Base-by-base conservation (phyloP, 2,329 filamentous ascomycete species). In the Diplodia seriata region DNA sequence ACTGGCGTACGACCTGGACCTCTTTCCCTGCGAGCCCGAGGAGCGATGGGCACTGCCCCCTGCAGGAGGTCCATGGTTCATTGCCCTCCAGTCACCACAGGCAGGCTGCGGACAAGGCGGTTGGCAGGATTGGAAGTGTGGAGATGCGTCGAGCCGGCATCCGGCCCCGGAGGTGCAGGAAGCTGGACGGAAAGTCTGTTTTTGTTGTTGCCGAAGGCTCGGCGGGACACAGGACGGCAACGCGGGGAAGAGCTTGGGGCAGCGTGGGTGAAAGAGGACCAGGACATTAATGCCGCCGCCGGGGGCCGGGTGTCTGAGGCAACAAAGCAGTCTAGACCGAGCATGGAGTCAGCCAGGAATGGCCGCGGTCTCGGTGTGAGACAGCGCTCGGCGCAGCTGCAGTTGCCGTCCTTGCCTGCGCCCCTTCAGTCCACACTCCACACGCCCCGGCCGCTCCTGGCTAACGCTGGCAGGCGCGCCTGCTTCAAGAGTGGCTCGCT, bases 301-400 rank as follows among this genome's bases (percentile, higher is more conserved):
- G 47, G 18, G 20, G 59, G n/a, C 15, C 26, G 59, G 29, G 59
- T 51, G 59, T 63, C 29, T 53, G 59, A 31, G 59, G 59, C 43
- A 63, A 63, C 47, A 63, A 51, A 63, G 47, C 59, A 63, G 47
- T 51, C 59, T 63, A 63, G 59, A 18, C 59, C 29, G n/a, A 11
- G 43, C 43, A 36, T 62, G 57, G 36, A 43, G 43, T 51, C 43
- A 51, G 31, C 11, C 40, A 9, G 29, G 38, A 31, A 62, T 31
- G 43, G 12, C 26, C 15, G 36, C 23, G 40, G 57, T 49, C 56
- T 59, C 47, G 26, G 54, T 14, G 20, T 47, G 36, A 43, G 56
- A 31, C 36, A n/a, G 23, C 20, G 15, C 18, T 23, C 33, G n/a
- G 8, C 43, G 14, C n/a, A 18, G 40, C 57, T 29, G 43, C 43